Percentiles rank a stretch among this genome's conserved stretches.
phyloP scores from a whole-genome alignment of 78 protist species.

The Protostelium mycophagum region DNA sequence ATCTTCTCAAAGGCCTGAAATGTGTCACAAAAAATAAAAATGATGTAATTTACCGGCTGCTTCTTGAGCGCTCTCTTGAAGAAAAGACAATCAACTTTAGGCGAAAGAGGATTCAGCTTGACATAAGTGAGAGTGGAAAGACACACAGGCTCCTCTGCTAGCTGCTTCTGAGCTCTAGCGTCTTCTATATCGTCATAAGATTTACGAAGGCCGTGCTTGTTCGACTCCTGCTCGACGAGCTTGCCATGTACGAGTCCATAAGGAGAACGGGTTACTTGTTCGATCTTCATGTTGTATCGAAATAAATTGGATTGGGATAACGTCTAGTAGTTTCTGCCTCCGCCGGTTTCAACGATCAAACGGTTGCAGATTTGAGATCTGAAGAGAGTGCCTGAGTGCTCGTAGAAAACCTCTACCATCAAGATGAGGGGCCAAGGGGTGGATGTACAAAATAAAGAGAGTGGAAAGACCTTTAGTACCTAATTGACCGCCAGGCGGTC shows the following conservation, averaged over 20 bases:
- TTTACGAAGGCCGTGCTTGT: neutral
- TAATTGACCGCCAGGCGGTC: too few species aligned
- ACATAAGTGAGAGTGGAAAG: neutral
- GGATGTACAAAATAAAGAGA: too few species aligned
- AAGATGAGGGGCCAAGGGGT: neutral
- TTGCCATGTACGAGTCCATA: neutral
- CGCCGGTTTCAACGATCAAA: neutral
- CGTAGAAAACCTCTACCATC: neutral
- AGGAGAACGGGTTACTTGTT: neutral
- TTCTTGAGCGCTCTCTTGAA: neutral
- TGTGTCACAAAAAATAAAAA: neutral
- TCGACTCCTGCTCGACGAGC: neutral
- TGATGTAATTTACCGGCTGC: neutral
- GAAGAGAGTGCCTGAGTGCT: neutral
- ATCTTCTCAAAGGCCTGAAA: neutral
- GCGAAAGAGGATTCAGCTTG: neutral
- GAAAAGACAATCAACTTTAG: neutral
- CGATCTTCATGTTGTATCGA: neutral
- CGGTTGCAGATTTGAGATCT: neutral
- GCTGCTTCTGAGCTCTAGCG: neutral
- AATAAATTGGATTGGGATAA: neutral
- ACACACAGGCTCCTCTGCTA: neutral
- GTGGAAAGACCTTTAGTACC: too few species aligned
- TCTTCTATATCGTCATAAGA: neutral
- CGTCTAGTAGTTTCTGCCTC: neutral